phyloP scores from a whole-genome alignment of 768 basidiomycete genomes.

The Phylloporus sp. region DNA sequence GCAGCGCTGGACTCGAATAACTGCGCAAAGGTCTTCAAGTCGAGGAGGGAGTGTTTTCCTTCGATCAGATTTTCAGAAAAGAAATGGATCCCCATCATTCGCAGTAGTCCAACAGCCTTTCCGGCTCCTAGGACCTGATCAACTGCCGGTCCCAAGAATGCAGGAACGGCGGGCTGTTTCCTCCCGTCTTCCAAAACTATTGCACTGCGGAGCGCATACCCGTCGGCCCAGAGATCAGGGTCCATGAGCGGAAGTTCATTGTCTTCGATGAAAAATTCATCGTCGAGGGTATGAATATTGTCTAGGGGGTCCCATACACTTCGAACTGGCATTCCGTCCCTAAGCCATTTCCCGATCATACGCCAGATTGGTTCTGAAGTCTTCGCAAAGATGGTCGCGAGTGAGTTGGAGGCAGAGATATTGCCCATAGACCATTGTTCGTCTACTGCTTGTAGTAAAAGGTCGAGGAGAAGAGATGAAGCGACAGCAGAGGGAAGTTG shows the following conservation, averaged over 20 bases:
- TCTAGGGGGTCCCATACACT: conserved; percentile 28
- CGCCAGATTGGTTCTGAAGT: conserved; percentile 71
- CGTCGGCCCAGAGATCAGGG: conserved; percentile 78
- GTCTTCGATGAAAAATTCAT: conserved; percentile 80
- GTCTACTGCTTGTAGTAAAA: conserved; percentile 54
- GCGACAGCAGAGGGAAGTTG: conserved; percentile 48
- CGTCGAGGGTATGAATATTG: conserved; percentile 40
- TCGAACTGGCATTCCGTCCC: conserved; percentile 62
- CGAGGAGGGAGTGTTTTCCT: conserved; percentile 26
- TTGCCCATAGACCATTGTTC: conserved; percentile 60
- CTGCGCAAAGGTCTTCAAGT: conserved; percentile 43
- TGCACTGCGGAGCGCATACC: conserved; percentile 54
- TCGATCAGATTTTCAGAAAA: conserved; percentile 15
- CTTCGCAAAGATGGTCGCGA: conserved; percentile 59
- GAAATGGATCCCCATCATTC: conserved; percentile 42
- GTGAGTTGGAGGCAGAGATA: conserved; percentile 44
- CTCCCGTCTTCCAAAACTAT: conserved; percentile 24
- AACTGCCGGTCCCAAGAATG: conserved; percentile 60
- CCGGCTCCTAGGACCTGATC: conserved; percentile 61
- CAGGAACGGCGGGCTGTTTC: conserved; percentile 41
- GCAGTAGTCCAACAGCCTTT: conserved; percentile 72
- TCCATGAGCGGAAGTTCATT: conserved; percentile 62
- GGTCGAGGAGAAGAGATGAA: conserved; percentile 59
- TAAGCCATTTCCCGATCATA: conserved; percentile 70
- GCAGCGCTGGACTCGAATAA: conserved; percentile 33